Conservation (phyloP, 2,329 filamentous ascomycete genomes). For the Ophiocordyceps unilateralis region DNA sequence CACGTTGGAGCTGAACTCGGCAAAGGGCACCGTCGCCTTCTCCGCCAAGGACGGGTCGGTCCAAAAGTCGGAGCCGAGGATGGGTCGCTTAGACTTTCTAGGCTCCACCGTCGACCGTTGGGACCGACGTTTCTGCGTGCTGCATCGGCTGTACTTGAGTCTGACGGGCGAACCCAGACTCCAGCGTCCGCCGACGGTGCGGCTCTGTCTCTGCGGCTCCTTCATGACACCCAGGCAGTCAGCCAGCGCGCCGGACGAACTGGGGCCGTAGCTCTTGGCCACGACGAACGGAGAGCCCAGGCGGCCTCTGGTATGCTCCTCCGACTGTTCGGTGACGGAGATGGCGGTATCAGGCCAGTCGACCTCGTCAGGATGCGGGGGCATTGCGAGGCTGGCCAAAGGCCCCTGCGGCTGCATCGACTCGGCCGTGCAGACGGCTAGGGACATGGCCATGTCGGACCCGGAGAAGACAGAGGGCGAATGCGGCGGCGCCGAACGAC, state of each 20-base stretch:
- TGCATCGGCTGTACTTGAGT: slow-evolving; percentile 30
- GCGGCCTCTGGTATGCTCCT: slow-evolving; percentile 11
- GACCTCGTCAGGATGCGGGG: slow-evolving; percentile 10
- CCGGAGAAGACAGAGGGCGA: slow-evolving; percentile 35
- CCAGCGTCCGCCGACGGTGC: slow-evolving; percentile 31
- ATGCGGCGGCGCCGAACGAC: slow-evolving; percentile 27
- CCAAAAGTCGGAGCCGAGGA: slow-evolving; percentile 36
- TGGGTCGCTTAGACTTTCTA: slow-evolving; percentile 32
- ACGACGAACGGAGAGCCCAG: slow-evolving; percentile 39
- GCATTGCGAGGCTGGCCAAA: slow-evolving; percentile 39
- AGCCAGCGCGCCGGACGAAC: slow-evolving; percentile 32
- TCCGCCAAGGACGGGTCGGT: slow-evolving; percentile 23
- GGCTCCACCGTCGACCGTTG: slow-evolving; percentile 28
- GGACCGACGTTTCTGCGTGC: slow-evolving; percentile 37
- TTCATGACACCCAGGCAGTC: slow-evolving; percentile 16
- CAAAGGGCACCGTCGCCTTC: slow-evolving; percentile 6
- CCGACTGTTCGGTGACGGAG: slow-evolving; percentile 1
- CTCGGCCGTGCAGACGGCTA: slow-evolving; percentile 44
- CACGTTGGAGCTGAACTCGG: slow-evolving; percentile 14
- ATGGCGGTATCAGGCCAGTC: not conserved
- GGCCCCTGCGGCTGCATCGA: slow-evolving; percentile 47
- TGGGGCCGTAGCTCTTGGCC: slow-evolving; percentile 43
- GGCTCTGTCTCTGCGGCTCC: slow-evolving; percentile 23
- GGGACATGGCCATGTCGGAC: slow-evolving; percentile 45
- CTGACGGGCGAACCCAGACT: slow-evolving; percentile 35